Base-by-base conservation (phyloP, 805 yeast genomes). In the Candida tibetensis region DNA sequence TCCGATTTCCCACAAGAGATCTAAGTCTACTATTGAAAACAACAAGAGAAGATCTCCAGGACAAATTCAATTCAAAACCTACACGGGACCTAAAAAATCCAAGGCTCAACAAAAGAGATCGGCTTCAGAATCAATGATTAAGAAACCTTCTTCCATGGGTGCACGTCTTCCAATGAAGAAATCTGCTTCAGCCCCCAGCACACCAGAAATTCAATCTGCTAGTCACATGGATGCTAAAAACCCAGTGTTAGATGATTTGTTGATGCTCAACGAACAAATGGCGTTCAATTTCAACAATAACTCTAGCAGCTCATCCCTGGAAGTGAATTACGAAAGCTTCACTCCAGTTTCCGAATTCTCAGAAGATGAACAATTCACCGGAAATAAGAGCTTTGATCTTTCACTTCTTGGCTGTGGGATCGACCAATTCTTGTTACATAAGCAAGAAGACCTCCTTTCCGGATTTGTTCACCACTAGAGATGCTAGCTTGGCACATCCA, bases 41-140 rank as follows among this genome's bases (percentile, higher is more conserved):
- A 32, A 48, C 33, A 51, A 50, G 30, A 46, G 53, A 41, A 48
- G 51, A 10, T 46, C 49, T 32, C 49, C 37, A 19, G 45, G 48
- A 3, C 48, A 50, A 30, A 47, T 57, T 33, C 63, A 57, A 36
- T 58, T 58, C 52, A 60, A 59, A 37, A 49, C 55, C 4, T 60
- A 60, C 52, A 57, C 47, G 17, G 64, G 61, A 6, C 65, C 64
- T 17, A 47, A 42, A 36, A 41, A 43, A 39, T 42, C 40, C 35
- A 48, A 50, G 52, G 38, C 52, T 39, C 34, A 45, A 33, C 39
- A 45, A 17, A 49, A 52, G 36, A 48, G 53, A 21, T 45, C 60
- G 5, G 52, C 41, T 27, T 57, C 63, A 19, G 66, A 58, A 32
- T 10, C 8, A 7, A 12, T 13, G 4, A 28, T 17, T 4, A 29